Base-by-base conservation (phyloP, 2,329 filamentous ascomycete genomes). In the Alternaria sp. region DNA sequence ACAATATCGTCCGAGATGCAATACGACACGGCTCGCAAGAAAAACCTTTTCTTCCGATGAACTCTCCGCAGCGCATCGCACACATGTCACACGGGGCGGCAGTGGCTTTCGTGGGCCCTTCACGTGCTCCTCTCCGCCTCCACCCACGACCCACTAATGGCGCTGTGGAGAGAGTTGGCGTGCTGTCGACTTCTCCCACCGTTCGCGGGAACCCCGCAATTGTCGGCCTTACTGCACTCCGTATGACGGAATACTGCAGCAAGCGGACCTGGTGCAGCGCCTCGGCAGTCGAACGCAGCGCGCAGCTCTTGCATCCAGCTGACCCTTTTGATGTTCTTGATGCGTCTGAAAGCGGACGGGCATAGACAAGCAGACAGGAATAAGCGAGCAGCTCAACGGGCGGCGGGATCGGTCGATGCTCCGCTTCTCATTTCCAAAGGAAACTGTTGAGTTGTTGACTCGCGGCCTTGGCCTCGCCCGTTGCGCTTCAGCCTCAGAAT, bases 361-460 rank as follows among this genome's bases (percentile, higher is more conserved):
- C 36, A 52, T 36, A 44, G 26, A 55, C n/a, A 28, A 36, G 45
- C 30, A 59, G 30, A 46, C 40, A 28, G 43, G 44, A 57, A 50
- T 47, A 59, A 55, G 64, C 50, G 57, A 28, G 49, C 47, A 62
- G 43, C 59, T 51, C 52, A 61, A 62, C 57, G 54, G 46, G 43
- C 50, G 61, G 61, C 57, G 54, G 46, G 36, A 58, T 59, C 62
- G 69, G 69, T 36, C 52, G 36, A 55, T 65, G 65, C 65, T 69
- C 71, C 67, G 69, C 64, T 61, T 64, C 59, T 70, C 64, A 71
- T 72, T 65, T 67, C 67, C 66, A 64, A 66, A 60, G 59, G 54
- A 63, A 60, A 61, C 63, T 73, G 71, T 73, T 73, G 71, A 73
- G 67, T 62, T 72, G 69, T 71, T 72, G 69, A 68, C 66, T 62